These are phyloP conservation scores for Typha latifolia DNA, from an alignment of 176 grass and related monocot species.

Conservation along the genomic window DNA sequence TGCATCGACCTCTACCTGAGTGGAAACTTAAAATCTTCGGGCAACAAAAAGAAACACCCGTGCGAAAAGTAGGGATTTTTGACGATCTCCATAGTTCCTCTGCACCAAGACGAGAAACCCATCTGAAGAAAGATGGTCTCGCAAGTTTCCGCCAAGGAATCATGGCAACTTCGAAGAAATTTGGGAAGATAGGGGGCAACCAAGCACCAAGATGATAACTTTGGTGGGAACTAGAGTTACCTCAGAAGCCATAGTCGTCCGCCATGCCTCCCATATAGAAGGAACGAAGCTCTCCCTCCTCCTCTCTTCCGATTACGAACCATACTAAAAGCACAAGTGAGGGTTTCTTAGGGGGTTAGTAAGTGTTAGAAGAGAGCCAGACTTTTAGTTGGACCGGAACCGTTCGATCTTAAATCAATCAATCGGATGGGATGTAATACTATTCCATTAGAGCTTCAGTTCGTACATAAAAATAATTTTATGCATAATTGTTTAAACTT, in stretches of 20 bases:
- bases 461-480: no score
- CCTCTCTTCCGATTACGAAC: neutral
- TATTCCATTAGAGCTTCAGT: no score
- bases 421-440: neutral
- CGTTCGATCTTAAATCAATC: neutral
- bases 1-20: neutral
- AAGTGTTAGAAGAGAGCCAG: neutral
- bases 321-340: neutral
- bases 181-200: neutral
- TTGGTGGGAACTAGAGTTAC: neutral
- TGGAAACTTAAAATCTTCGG: neutral
- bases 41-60: neutral
- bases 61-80: neutral
- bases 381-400: neutral
- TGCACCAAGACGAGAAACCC: slow-evolving; percentile 14
- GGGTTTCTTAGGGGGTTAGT: neutral
- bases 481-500: no score
- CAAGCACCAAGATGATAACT: neutral
- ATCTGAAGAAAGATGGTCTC: slow-evolving; percentile 4
- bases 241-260: neutral
- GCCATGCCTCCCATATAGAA: neutral
- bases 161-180: slow-evolving; percentile 19
- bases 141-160: slow-evolving; percentile 13
- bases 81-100: neutral
- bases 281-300: neutral